Evolutionary conservation across 169 alveolate species (phyloP).

Genomic region (Plasmodium gonderi): DNA sequence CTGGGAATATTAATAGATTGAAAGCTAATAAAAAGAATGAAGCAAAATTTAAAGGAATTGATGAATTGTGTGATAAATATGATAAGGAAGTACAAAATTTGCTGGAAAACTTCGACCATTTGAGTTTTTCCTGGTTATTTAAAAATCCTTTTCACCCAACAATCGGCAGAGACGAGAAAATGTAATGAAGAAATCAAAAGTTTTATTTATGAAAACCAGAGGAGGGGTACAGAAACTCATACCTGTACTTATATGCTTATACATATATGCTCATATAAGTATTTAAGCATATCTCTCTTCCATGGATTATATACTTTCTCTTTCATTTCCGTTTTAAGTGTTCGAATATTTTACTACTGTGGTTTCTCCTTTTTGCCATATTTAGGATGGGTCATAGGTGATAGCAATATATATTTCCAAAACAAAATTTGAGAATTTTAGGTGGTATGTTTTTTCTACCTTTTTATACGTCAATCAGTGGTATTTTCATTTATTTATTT

Average conservation of each 20-base stretch:
- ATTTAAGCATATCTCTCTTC: neutral
- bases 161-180: conserved; percentile 66
- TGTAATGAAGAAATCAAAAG: conserved; percentile 24
- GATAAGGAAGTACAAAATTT: conserved; percentile 38
- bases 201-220: neutral
- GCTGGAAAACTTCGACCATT: conserved; percentile 26
- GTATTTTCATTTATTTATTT: neutral
- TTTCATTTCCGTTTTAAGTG: conserved; percentile 14
- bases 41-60: conserved; percentile 30
- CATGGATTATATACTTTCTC: neutral
- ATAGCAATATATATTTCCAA: neutral
- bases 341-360: conserved; percentile 54
- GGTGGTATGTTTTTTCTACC: neutral
- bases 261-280: neutral
- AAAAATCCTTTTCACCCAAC: conserved; percentile 53
- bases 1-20: neutral
- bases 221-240: neutral
- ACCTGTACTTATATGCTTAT: neutral
- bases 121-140: conserved; percentile 44
- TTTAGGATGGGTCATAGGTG: conserved; percentile 72
- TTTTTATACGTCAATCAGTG: neutral
- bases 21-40: neutral
- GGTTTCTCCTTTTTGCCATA: conserved; percentile 67
- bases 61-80: conserved; percentile 34
- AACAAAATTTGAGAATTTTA: neutral